Evolutionary conservation across 129 eudicot species (phyloP).

Genomic region (Pittosporum tobira): DNA sequence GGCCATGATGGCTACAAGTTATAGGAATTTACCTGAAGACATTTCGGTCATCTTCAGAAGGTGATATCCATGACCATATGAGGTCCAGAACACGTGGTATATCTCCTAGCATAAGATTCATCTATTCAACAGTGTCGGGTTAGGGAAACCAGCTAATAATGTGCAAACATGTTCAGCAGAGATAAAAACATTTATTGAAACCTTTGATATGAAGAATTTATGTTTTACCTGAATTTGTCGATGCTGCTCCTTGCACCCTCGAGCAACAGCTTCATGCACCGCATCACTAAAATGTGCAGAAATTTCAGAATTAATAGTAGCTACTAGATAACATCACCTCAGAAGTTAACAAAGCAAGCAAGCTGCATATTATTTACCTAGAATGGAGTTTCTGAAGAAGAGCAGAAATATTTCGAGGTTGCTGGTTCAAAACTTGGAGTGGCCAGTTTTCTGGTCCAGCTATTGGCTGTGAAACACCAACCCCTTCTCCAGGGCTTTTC

Average conservation of each 20-base stretch:
- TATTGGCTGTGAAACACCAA: constrained; percentile 32
- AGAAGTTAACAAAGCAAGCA: neutral
- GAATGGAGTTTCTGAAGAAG: constrained; percentile 97
- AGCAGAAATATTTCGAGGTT: constrained; percentile 67
- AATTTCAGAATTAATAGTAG: neutral
- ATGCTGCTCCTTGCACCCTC: constrained; percentile 93
- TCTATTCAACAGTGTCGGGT: constrained; percentile 45
- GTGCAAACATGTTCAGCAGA: neutral
- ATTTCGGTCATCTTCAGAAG: constrained; percentile 63
- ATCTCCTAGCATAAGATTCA: constrained; percentile 87
- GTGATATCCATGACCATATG: constrained; percentile 89
- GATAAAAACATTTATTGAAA: constrained; percentile 4
- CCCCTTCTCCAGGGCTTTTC: constrained; percentile 48
- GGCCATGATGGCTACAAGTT: neutral
- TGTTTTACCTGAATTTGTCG: constrained; percentile 76
- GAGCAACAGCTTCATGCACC: constrained; percentile 77
- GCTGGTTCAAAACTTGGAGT: constrained; percentile 75
- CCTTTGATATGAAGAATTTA: neutral
- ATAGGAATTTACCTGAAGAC: constrained; percentile 50
- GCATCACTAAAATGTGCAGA: constrained; percentile 44
- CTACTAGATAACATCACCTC: neutral
- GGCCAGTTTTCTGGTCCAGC: constrained; percentile 86
- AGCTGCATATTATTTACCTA: constrained; percentile 35
- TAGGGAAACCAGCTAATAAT: constrained; percentile 13
- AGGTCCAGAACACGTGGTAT: constrained; percentile 79